Evolutionary conservation across 2,329 filamentous ascomycete species (phyloP).

Genomic region (Phyllosticta paracitricarpa): DNA sequence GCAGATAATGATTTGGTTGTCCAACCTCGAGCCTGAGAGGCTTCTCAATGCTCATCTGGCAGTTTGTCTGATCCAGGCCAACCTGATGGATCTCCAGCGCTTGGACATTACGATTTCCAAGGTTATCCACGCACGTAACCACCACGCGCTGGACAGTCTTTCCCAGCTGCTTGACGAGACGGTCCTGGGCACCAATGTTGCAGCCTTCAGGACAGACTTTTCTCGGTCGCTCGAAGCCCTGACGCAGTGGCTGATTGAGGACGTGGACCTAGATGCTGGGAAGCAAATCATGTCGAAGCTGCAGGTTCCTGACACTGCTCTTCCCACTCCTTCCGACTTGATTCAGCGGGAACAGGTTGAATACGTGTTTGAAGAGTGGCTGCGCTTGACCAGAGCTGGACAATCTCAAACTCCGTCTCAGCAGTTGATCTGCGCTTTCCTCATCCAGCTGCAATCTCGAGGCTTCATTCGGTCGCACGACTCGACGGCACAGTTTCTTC

Average conservation of each 20-base stretch:
- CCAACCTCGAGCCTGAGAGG: conserved; percentile 43
- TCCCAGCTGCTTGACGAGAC: conserved; percentile 68
- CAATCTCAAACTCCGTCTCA: conserved; percentile 61
- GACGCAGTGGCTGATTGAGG: conserved; percentile 69
- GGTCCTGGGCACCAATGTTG: conserved; percentile 65
- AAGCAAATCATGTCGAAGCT: conserved; percentile 62
- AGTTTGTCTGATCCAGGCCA: conserved; percentile 48
- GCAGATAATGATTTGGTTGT: conserved; percentile 41
- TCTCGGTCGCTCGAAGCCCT: conserved; percentile 71
- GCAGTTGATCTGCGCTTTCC: conserved; percentile 62
- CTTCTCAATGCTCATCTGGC: conserved; percentile 54
- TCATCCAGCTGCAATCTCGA: conserved; percentile 70
- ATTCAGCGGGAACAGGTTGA: conserved; percentile 74
- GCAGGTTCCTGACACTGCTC: conserved; percentile 41
- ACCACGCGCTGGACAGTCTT: conserved; percentile 68
- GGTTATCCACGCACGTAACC: conserved; percentile 60
- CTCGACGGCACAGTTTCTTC: conserved; percentile 69
- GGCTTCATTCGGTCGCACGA: conserved; percentile 65
- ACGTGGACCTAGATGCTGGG: conserved; percentile 54
- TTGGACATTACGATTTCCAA: conserved; percentile 58
- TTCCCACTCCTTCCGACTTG: conserved; percentile 46
- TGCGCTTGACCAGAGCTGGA: conserved; percentile 51
- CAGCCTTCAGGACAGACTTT: conserved; percentile 76
- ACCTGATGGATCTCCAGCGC: conserved; percentile 50
- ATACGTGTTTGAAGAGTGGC: conserved; percentile 95